These are phyloP conservation scores for Calycina herbarum DNA, from an alignment of 2,329 filamentous ascomycete species.

Conservation along the genomic window DNA sequence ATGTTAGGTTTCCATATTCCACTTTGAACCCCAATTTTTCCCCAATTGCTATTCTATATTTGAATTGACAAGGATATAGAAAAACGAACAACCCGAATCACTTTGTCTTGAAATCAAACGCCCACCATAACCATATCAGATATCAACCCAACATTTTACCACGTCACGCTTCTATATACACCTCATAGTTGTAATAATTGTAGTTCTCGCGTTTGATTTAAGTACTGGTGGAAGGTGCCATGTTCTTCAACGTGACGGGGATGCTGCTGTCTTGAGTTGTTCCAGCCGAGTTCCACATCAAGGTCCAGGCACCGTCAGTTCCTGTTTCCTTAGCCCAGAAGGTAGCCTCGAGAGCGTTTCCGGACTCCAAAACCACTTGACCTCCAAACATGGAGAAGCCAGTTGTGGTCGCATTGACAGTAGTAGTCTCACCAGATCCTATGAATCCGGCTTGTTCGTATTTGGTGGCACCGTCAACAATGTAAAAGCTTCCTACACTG, in stretches of 20 bases:
- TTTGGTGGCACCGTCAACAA: conserved; percentile 10
- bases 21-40: too few species aligned
- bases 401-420: conserved; percentile 15
- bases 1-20: too few species aligned
- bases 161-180: too few species aligned
- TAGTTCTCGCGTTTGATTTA: too few species aligned
- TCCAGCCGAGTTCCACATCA: conserved; percentile 26
- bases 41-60: too few species aligned
- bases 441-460: conserved; percentile 31
- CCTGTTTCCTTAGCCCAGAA: conserved; percentile 26
- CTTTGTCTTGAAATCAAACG: too few species aligned
- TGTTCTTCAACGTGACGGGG: conserved; percentile 24
- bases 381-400: conserved; percentile 37
- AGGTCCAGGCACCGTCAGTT: conserved; percentile 18
- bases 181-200: too few species aligned
- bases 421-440: conserved; percentile 20
- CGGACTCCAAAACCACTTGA: conserved; percentile 30
- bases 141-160: too few species aligned
- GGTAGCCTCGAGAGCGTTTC: conserved; percentile 19
- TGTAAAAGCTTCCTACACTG: conserved; percentile 13
- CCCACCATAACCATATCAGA: too few species aligned
- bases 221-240: conserved; percentile 12
- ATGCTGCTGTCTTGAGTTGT: conserved; percentile 13
- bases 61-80: too few species aligned
- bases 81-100: too few species aligned